A percentile compares a stretch with the other conserved stretches of the same genome.
phyloP scores from a whole-genome alignment of 2,329 filamentous ascomycete genomes.

The Xylaria sp. region DNA sequence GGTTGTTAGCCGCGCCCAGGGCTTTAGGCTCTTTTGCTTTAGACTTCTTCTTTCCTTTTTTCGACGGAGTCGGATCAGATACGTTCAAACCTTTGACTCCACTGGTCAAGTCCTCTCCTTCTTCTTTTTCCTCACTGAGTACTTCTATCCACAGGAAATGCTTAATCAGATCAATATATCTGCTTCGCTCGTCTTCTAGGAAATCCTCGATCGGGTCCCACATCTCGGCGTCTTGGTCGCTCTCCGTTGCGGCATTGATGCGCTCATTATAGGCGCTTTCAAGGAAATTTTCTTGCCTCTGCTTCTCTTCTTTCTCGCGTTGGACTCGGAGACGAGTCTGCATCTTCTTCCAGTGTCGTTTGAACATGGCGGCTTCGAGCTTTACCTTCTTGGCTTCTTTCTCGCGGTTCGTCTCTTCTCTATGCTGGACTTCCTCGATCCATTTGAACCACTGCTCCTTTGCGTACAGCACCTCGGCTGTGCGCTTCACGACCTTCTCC shows the following conservation, averaged over 20 bases:
- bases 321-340: constrained; percentile 54
- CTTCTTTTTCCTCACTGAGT: constrained; percentile 39
- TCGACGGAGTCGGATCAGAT: constrained; percentile 41
- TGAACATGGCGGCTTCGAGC: constrained; percentile 60
- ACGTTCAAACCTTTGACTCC: constrained; percentile 20
- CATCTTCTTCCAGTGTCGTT: constrained; percentile 58
- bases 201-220: constrained; percentile 63
- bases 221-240: constrained; percentile 52
- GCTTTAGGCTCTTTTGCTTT: constrained; percentile 41
- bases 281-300: constrained; percentile 57
- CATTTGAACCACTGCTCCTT: constrained; percentile 62
- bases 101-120: constrained; percentile 9
- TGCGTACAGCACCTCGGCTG: constrained; percentile 57
- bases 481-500: constrained; percentile 56
- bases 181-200: constrained; percentile 56
- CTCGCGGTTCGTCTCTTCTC: constrained; percentile 58
- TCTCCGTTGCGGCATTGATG: constrained; percentile 49
- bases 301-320: constrained; percentile 55
- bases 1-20: constrained; percentile 11
- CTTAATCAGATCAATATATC: constrained; percentile 58
- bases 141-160: constrained; percentile 57
- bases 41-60: constrained; percentile 52
- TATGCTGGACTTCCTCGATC: constrained; percentile 57
- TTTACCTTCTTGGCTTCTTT: constrained; percentile 63
- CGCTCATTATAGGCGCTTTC: constrained; percentile 57